Evolutionary conservation across 345 rosid genomes (phyloP).

Genomic region (Passiflora organensis): DNA sequence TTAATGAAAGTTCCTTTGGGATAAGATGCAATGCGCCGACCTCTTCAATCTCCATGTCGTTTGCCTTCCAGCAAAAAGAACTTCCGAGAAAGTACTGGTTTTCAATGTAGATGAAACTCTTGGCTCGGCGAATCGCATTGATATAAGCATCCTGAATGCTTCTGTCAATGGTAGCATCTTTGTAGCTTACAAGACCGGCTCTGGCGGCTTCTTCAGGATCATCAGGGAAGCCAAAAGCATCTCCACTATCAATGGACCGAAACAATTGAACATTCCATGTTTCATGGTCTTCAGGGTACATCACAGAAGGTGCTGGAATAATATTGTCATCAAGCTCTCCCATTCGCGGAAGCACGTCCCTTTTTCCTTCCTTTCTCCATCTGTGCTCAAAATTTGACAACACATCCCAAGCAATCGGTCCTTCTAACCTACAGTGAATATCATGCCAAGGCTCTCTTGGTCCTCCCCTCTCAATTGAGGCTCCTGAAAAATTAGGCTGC

Average conservation of each 20-base stretch:
- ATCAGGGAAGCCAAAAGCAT: slow-evolving; percentile 37
- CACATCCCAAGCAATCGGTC: slow-evolving; percentile 43
- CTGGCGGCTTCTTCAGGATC: slow-evolving; percentile 29
- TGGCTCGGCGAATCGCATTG: slow-evolving; percentile 45
- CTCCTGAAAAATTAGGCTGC: slow-evolving; percentile 34
- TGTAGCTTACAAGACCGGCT: slow-evolving; percentile 33
- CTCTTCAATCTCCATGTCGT: slow-evolving; percentile 20
- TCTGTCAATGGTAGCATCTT: slow-evolving; percentile 34
- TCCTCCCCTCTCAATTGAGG: slow-evolving; percentile 37
- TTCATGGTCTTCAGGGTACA: slow-evolving; percentile 23
- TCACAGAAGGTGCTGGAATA: slow-evolving; percentile 21
- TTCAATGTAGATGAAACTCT: slow-evolving; percentile 43
- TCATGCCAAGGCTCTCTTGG: slow-evolving; percentile 58
- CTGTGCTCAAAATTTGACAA: slow-evolving; percentile 46
- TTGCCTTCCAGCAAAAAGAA: slow-evolving; percentile 34
- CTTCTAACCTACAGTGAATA: slow-evolving; percentile 42
- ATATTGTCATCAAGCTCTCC: slow-evolving; percentile 18
- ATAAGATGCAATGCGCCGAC: slow-evolving; percentile 39
- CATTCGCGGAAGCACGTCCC: slow-evolving; percentile 24
- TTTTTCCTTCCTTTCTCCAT: slow-evolving; percentile 43
- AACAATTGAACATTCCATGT: slow-evolving; percentile 46
- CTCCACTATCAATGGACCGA: slow-evolving; percentile 44
- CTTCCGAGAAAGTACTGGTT: slow-evolving; percentile 49
- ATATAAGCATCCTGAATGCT: slow-evolving; percentile 48
- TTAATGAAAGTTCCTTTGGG: slow-evolving; percentile 44